These are phyloP conservation scores for Aspergillus sp. DNA, from an alignment of 2,329 filamentous ascomycete genomes.

Conservation along the genomic window DNA sequence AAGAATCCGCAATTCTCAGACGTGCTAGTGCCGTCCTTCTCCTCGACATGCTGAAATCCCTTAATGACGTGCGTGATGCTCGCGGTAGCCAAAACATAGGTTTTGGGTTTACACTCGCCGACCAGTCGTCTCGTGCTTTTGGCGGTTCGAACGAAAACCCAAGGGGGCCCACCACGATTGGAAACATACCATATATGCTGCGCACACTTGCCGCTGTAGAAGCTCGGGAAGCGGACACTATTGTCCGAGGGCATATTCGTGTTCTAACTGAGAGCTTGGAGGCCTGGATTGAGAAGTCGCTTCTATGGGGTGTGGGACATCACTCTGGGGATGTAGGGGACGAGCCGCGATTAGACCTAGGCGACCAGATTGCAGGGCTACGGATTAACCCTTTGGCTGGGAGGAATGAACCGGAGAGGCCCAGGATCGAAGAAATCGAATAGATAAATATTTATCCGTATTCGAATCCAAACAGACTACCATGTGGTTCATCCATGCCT, in stretches of 20 bases:
- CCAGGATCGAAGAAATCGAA: slow-evolving; percentile 46
- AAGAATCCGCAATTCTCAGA: slow-evolving; percentile 42
- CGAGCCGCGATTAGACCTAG: slow-evolving; percentile 32
- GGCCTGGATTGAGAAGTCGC: slow-evolving; percentile 43
- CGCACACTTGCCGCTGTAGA: slow-evolving; percentile 39
- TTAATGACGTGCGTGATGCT: slow-evolving; percentile 36
- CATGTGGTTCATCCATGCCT: neutral
- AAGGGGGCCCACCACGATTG: slow-evolving; percentile 28
- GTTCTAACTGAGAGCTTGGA: slow-evolving; percentile 43
- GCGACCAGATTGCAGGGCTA: slow-evolving; percentile 40
- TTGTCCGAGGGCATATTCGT: slow-evolving; percentile 42
- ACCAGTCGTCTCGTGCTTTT: slow-evolving; percentile 13
- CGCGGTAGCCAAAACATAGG: slow-evolving; percentile 30
- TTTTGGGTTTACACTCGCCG: slow-evolving; percentile 41
- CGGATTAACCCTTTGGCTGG: slow-evolving; percentile 34
- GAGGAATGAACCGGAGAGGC: slow-evolving; percentile 18
- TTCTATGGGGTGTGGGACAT: slow-evolving; percentile 39
- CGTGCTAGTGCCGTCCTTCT: slow-evolving; percentile 42
- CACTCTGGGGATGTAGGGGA: slow-evolving; percentile 14
- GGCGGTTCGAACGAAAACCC: neutral
- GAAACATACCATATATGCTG: slow-evolving; percentile 41
- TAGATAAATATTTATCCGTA: slow-evolving; percentile 12
- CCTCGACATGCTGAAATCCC: slow-evolving; percentile 41
- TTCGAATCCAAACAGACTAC: neutral
- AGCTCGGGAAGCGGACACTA: slow-evolving; percentile 36